Evolutionary conservation across 768 basidiomycete genomes (phyloP), one percentile per base, ranked within the genome.

Genomic region (Boletus patriciae): DNA sequence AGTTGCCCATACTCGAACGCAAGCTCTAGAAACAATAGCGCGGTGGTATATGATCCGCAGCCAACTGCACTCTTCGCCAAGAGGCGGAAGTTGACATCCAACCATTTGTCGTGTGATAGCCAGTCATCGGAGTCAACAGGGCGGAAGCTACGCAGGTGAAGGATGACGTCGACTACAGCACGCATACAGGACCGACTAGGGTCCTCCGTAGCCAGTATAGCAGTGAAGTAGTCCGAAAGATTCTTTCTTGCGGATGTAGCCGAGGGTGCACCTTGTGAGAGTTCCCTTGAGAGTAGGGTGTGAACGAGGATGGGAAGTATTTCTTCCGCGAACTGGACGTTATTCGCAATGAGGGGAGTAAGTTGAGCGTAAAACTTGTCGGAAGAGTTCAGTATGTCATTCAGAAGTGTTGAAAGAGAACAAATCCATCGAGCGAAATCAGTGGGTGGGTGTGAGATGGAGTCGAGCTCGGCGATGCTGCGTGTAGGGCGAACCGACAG

Each of bases 1-100:
- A 70, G 68, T 34, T 68, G 61, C 12, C 62, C 60, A 57, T 81
- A 74, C 54, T 92, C 87, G 23, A 76, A 74, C 0, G 85, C 87
- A 13, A 96, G 78, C 65, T 98, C 96, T 34, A 97, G 76, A 68
- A 95, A 96, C 27, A 98, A 78, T 23, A 98, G 77, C 0, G 92
- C 90, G 0, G 95, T 95, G 5, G 93, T 93, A 68, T 91, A 97
- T 9, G 91, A 85, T 0, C 90, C 90, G 55, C 87, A 94, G 36
- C 75, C 69, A 52, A 92, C 83, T 4, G 95, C 90, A 36, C 83
- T 87, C 58, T 76, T 76, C 11, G 88, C 86, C 23, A 98, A 79
- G 6, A 92, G 73, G 2, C 81, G 67, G 65, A 81, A 92, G 60
- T 96, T 86, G 42, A 98, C 64, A 36, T 81, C 76, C 12, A 99